A percentile compares a stretch with the other conserved stretches of the same genome.
Evolutionary conservation across 2,329 filamentous ascomycete genomes (phyloP).

Genomic region (Cercospora beticola): DNA sequence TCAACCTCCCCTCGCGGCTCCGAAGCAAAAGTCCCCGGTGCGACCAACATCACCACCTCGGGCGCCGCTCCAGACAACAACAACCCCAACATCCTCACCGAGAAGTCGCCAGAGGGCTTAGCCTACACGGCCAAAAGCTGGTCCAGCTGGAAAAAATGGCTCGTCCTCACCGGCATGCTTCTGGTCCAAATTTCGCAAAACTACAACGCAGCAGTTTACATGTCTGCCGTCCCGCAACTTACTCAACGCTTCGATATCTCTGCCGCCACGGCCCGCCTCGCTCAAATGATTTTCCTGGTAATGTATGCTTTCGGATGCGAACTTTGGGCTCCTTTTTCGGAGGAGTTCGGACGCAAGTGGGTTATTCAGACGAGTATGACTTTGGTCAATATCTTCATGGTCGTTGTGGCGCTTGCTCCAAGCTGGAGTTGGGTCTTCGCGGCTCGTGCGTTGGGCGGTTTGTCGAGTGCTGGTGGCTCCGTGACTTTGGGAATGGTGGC

Average conservation of each 20-base stretch:
- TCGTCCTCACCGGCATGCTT: slow-evolving; percentile 53
- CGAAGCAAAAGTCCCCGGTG: neutral
- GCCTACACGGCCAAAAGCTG: slow-evolving; percentile 31
- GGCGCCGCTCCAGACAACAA: neutral
- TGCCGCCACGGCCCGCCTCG: slow-evolving; percentile 66
- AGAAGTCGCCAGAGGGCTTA: neutral
- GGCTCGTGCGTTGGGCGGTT: slow-evolving; percentile 51
- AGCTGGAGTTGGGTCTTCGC: slow-evolving; percentile 47
- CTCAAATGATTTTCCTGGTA: slow-evolving; percentile 76
- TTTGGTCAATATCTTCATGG: slow-evolving; percentile 74
- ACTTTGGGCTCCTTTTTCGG: slow-evolving; percentile 83
- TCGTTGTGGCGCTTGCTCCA: slow-evolving; percentile 54
- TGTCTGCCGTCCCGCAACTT: slow-evolving; percentile 58
- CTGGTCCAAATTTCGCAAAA: slow-evolving; percentile 58
- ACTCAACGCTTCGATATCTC: slow-evolving; percentile 67
- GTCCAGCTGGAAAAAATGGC: slow-evolving; percentile 53
- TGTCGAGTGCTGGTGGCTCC: slow-evolving; percentile 59
- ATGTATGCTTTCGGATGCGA: slow-evolving; percentile 84
- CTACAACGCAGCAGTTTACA: slow-evolving; percentile 55
- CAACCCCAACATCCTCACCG: slow-evolving; percentile 2
- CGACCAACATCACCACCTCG: neutral
- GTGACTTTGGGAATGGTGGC: slow-evolving; percentile 66
- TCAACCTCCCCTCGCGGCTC: neutral
- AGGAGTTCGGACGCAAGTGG: slow-evolving; percentile 76
- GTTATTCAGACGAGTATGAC: slow-evolving; percentile 71